Evolutionary conservation across 1,284 basidiomycete genomes (phyloP), one percentile per base, ranked within the genome.

Genomic region (Salmacisia buchloeana): DNA sequence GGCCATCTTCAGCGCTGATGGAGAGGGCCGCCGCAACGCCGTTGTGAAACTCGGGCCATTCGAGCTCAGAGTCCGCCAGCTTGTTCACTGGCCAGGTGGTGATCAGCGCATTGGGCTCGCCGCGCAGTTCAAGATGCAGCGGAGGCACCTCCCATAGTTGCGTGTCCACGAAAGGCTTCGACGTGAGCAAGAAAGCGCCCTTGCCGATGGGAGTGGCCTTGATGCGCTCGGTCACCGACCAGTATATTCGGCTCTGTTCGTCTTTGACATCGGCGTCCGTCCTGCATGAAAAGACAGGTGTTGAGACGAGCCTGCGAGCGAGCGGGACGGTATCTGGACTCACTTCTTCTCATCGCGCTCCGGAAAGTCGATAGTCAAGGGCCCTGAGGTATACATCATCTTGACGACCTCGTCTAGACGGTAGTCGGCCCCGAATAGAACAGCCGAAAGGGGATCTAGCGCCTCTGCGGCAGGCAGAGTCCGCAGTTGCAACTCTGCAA

Each of bases 1-100:
- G 49, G 13, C 49, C 49, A 4, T 54, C 49, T 33, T 54, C 49
- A 2, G 49, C 29, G 6, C 27, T 12, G 29, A 54, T 54, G 9
- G 49, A 54, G 0, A 99, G 81, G 1, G 89, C 94, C 1, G 92
- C 89, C 1, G 93, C 91, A 0, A 96, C 94, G 18, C 96, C 96
- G 68, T 96, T 94, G 81, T 98, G 94, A 80, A 99, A 99, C 66
- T 93, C 90, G 18, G 92, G 92, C 96, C 94, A 99, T 63, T 85
- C 86, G 9, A 87, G 81, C 23, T 71, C 74, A 21, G 63, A 54
- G 2, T 54, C 49, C 3, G 49, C 27, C 45, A 7, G 63, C 15
- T 15, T 76, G 76, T 69, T 63, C 25, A 39, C 21, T 43, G 41
- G 61, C 21, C 27, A 31, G 31, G 43, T 31, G 6, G 61, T 46